Evolutionary conservation across 441 rosid genomes (phyloP), one percentile per base, ranked within the genome.

Genomic region (Corymbia calophylla): DNA sequence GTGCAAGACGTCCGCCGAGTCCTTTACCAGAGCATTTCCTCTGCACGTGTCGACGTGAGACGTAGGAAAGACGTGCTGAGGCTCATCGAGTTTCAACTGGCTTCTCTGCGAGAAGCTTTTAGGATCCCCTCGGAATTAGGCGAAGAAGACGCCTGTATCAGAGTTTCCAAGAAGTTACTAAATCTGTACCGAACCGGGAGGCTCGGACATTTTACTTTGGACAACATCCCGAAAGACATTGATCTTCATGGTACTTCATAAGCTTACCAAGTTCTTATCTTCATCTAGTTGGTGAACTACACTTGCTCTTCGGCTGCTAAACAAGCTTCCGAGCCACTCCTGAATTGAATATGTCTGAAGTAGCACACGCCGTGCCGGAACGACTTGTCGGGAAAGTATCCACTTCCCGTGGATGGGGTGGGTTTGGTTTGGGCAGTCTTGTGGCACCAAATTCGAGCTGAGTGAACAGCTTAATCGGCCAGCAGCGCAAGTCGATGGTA

Each of bases 141-240:
- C 29, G 88, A 93, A 82, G 92, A 91, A 88, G 93, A 92, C 35
- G 91, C 88, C 89, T 31, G 84, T 35, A 16, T 86, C 56, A 95
- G 88, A 89, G 95, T 94, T 88, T 95, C 96, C 60, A 51, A 90
- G 29, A 97, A 95, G 94, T 87, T 97, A 88, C 91, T 96, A 70
- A 95, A 95, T 93, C 85, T 96, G 29, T 94, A 91, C 87, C 95
- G 96, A 44, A 95, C 95, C 39, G 97, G 96, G 86, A 94, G 97
- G 91, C 95, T 96, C 39, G 97, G 97, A 73, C 97, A 92, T 88
- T 94, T 93, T 92, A 95, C 95, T 15, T 64, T 95, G 77, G 97
- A 90, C 31, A 8, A 47, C 51, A 77, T 77, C 84, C 51, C 84
- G 23, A 77, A 23, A 47, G 84, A 77, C 84, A 44, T 77, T 7